Conservation (phyloP, 2,329 filamentous ascomycete genomes). For the Triangularia setosa region DNA sequence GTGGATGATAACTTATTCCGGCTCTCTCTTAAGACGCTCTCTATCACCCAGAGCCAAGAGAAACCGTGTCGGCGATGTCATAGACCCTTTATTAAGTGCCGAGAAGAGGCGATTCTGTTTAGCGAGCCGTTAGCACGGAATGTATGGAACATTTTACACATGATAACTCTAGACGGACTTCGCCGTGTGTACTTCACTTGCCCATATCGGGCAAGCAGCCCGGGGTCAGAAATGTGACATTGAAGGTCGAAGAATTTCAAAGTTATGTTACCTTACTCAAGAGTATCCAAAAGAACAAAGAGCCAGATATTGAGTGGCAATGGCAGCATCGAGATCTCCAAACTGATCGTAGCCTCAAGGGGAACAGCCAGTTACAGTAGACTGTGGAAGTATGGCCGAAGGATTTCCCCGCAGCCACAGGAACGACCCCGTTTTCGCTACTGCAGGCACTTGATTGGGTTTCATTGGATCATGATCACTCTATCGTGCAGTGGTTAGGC, state of each 20-base stretch:
- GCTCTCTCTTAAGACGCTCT: background rate
- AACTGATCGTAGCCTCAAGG: background rate
- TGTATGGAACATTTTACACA: background rate
- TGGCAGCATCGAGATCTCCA: background rate
- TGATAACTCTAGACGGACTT: background rate
- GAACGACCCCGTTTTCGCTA: background rate
- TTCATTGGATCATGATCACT: background rate
- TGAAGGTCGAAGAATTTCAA: background rate
- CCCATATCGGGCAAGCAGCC: background rate
- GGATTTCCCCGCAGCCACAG: background rate
- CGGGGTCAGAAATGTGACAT: slow-evolving; percentile 2
- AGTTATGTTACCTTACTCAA: background rate
- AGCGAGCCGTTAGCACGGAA: background rate
- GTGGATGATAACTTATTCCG: slow-evolving; percentile 1
- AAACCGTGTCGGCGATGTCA: background rate
- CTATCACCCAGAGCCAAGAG: background rate
- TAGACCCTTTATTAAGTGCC: background rate
- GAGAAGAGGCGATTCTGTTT: background rate
- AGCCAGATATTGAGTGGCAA: background rate
- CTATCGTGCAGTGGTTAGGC: slow-evolving; percentile 1
- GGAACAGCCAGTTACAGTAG: background rate
- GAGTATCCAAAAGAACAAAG: background rate
- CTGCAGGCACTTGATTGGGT: slow-evolving; percentile 4
- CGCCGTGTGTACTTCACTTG: background rate
- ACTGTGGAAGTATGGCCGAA: background rate